Base-by-base conservation (phyloP, 345 rosid genomes). In the Litchi chinensis region DNA sequence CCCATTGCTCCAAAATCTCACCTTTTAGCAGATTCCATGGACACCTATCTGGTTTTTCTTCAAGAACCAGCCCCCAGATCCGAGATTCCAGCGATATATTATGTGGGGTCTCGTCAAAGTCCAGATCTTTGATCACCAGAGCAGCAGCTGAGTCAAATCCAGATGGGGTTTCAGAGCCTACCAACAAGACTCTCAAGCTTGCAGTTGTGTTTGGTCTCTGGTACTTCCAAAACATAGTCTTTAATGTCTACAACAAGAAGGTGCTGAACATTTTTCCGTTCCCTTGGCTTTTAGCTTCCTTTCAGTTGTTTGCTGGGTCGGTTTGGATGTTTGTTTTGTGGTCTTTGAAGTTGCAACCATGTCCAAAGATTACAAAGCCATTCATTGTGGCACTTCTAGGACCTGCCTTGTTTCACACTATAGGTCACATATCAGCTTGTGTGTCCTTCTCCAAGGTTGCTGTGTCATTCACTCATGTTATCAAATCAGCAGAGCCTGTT, bases 381-480 rank as follows among this genome's bases (percentile, higher is more conserved):
- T 95, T 93, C 87, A 79, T 95, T 79, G 28, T 90, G 73, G 98
- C 98, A 19, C 92, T 95, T n/a, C 96, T 95, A 39, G 97, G 96
- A 24, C 99, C 99, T 10, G 98, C 99, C 21, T 82, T 95, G 80
- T 95, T 95, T 77, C 99, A 95, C 91, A 95, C 98, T 6, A 74
- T 95, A 7, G 99, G 99, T 18, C 99, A 95, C 82, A 95, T 95
- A 75, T 95, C 97, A 59, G 99, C 98, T 44, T 95, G 99, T 79
- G 98, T 92, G 63, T 95, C 99, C 4, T 95, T 95, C 90, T 95
- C 99, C 32, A 95, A 95, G 78, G 99, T 95, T 10, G 99, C 99
- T 59, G 96, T 95, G 72, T 95, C 99, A 22, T 95, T 95, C 90
- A 95, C 99, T 40, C 99, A 93, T 78, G 98, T 95, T 4, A 95